phyloP scores from a whole-genome alignment of 2,329 filamentous ascomycete genomes.

The Aspergillus sp. region DNA sequence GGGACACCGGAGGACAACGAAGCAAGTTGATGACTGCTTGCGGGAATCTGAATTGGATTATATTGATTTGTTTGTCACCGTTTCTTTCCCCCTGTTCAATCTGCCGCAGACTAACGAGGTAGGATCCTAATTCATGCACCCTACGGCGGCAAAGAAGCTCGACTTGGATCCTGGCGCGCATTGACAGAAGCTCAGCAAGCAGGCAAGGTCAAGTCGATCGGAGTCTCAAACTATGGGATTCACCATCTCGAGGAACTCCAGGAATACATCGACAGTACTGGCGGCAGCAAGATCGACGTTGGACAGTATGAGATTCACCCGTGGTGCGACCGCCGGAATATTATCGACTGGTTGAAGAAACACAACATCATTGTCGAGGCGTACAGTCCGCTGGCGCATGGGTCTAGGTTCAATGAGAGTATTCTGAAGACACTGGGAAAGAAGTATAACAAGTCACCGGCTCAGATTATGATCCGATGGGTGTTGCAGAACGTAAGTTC shows the following conservation, averaged over 20 bases:
- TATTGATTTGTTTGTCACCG: conserved; percentile 56
- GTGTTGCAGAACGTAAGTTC: conserved; percentile 65
- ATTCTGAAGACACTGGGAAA: conserved; percentile 55
- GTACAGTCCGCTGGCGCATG: conserved; percentile 70
- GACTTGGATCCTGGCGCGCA: conserved; percentile 67
- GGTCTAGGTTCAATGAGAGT: conserved; percentile 61
- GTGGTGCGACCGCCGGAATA: conserved; percentile 67
- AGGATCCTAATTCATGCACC: conserved; percentile 67
- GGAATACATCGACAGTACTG: conserved; percentile 49
- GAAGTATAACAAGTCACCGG: conserved; percentile 64
- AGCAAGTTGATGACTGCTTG: conserved; percentile 57
- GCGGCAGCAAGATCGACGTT: conserved; percentile 58
- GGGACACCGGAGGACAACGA: conserved; percentile 61
- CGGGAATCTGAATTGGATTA: conserved; percentile 62
- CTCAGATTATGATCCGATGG: conserved; percentile 72
- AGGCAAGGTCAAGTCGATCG: conserved; percentile 63
- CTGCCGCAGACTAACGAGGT: not conserved
- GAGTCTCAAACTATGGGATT: conserved; percentile 72
- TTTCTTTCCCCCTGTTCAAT: not conserved
- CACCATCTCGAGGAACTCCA: conserved; percentile 64
- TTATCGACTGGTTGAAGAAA: conserved; percentile 59
- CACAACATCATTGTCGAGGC: conserved; percentile 67
- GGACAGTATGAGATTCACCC: conserved; percentile 80
- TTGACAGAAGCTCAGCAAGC: conserved; percentile 68
- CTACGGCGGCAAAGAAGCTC: conserved; percentile 62